Evolutionary conservation across 805 yeast species (phyloP).

Genomic region (Metschnikowia dekortorum): DNA sequence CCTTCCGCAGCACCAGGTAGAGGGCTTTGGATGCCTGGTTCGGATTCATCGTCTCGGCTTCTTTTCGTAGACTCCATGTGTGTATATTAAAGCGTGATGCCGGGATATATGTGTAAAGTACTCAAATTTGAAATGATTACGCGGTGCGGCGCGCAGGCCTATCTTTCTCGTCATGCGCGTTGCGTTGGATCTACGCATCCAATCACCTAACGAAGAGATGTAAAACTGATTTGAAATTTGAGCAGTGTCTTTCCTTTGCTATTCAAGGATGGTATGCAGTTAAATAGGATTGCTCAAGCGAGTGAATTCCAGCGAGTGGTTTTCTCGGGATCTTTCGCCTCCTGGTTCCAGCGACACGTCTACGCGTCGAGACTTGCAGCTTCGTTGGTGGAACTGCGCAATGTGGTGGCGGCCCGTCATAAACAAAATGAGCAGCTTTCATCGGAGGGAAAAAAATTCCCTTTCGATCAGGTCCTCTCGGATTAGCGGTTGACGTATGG

Average conservation of each 20-base stretch:
- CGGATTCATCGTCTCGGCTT: conserved; percentile 10
- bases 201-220: too few species aligned
- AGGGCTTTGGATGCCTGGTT: conserved; percentile 27
- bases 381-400: neutral
- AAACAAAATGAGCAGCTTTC: too few species aligned
- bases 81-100: neutral
- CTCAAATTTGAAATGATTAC: conserved; percentile 1
- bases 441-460: too few species aligned
- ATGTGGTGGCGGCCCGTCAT: neutral
- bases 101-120: neutral
- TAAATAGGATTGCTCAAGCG: too few species aligned
- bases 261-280: too few species aligned
- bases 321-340: too few species aligned
- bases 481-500: neutral
- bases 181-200: neutral
- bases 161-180: neutral
- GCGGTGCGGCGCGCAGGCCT: neutral
- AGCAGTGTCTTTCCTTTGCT: too few species aligned
- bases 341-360: neutral
- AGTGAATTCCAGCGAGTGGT: too few species aligned
- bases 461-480: too few species aligned
- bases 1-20: conserved; percentile 26
- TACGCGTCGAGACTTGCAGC: neutral
- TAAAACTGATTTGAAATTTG: too few species aligned
- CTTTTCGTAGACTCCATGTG: conserved; percentile 8